A percentile compares a stretch with the other conserved stretches of the same genome.
These are phyloP conservation scores for Torulaspora gathmanii DNA, from an alignment of 805 yeast species.

Conservation along the genomic window DNA sequence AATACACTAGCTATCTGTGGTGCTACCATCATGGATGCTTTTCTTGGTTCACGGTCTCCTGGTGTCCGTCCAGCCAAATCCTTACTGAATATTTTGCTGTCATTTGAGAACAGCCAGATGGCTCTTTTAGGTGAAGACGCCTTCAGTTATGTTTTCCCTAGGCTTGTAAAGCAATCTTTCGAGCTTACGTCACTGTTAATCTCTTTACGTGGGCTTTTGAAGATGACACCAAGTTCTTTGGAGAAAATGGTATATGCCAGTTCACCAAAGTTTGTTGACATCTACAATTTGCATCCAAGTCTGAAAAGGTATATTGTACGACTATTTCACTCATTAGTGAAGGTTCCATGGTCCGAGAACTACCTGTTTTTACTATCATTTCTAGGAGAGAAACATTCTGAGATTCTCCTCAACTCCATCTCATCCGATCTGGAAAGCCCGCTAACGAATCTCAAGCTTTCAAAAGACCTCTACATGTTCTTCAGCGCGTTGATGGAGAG, in stretches of 20 bases:
- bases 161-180: constrained; percentile 49
- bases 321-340: constrained; percentile 53
- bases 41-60: constrained; percentile 48
- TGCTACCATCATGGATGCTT: constrained; percentile 47
- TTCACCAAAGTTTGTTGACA: constrained; percentile 51
- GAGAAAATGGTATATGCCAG: constrained; percentile 56
- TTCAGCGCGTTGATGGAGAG: constrained; percentile 65
- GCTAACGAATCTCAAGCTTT: constrained; percentile 49
- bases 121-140: constrained; percentile 35
- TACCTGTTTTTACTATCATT: constrained; percentile 81
- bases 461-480: constrained; percentile 55
- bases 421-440: constrained; percentile 55
- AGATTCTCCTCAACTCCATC: constrained; percentile 54
- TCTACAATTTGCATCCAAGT: constrained; percentile 48
- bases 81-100: constrained; percentile 19
- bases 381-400: constrained; percentile 62
- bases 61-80: constrained; percentile 41
- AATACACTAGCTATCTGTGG: constrained; percentile 50
- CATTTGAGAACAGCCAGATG: constrained; percentile 16
- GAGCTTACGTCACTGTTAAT: constrained; percentile 54
- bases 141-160: constrained; percentile 17
- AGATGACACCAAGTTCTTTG: constrained; percentile 53
- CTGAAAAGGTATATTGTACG: constrained; percentile 51
- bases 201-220: constrained; percentile 49
- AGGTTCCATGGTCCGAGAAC: constrained; percentile 51